A percentile compares a stretch with the other conserved stretches of the same genome.
phyloP scores from a whole-genome alignment of 768 basidiomycete genomes.

The Russula ochroleuca region DNA sequence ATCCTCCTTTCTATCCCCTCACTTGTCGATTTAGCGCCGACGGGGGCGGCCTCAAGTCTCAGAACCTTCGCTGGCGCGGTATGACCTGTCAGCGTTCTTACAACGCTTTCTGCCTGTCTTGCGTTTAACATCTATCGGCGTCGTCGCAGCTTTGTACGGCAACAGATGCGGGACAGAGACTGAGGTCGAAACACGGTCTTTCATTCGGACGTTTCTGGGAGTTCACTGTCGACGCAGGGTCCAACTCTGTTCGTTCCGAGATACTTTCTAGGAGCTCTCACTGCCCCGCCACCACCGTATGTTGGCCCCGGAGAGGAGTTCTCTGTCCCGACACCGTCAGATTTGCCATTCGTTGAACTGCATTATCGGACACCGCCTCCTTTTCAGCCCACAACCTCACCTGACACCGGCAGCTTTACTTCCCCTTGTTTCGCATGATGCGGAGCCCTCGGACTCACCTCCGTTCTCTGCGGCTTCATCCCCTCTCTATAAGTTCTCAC shows the following conservation, averaged over 20 bases:
- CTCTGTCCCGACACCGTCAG: slow-evolving; percentile 26
- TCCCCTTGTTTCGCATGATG: slow-evolving; percentile 20
- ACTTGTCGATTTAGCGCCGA: neutral
- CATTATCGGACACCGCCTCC: slow-evolving; percentile 29
- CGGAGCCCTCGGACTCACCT: slow-evolving; percentile 29
- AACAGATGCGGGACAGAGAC: slow-evolving; percentile 35
- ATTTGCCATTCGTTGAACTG: slow-evolving; percentile 24
- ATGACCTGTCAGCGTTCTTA: slow-evolving; percentile 44
- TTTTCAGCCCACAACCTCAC: slow-evolving; percentile 9
- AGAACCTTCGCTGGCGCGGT: slow-evolving; percentile 52
- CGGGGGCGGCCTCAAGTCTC: neutral
- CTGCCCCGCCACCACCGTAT: slow-evolving; percentile 41
- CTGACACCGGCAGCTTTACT: slow-evolving; percentile 9
- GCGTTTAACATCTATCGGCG: slow-evolving; percentile 50
- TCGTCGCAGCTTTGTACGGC: slow-evolving; percentile 40
- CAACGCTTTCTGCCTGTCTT: slow-evolving; percentile 44
- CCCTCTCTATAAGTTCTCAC: slow-evolving; percentile 31
- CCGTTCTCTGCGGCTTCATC: slow-evolving; percentile 32
- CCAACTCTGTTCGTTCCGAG: slow-evolving; percentile 46
- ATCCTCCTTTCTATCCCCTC: too few relatives aligned
- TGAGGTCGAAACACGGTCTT: slow-evolving; percentile 29
- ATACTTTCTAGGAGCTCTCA: slow-evolving; percentile 51
- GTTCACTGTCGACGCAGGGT: slow-evolving; percentile 31
- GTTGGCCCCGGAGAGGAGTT: too few relatives aligned
- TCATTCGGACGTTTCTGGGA: slow-evolving; percentile 33